phyloP scores from a whole-genome alignment of 305 asterid genomes.

The Plantago rigida region DNA sequence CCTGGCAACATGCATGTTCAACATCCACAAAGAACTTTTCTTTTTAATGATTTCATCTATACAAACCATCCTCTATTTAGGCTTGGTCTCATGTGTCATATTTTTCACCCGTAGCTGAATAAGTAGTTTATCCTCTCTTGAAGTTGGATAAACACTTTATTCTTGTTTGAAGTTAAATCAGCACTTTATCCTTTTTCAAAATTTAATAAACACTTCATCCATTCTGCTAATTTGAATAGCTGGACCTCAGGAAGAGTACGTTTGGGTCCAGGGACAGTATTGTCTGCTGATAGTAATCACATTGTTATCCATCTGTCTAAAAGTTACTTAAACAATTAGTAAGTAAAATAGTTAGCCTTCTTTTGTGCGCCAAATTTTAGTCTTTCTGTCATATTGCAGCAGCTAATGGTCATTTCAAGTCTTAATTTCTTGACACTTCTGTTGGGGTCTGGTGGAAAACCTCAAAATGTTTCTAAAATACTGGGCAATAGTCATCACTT shows the following conservation, averaged over 20 bases:
- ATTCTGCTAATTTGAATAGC: too few relatives aligned
- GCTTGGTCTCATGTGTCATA: neutral
- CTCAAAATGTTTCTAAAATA: too few relatives aligned
- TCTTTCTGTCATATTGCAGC: neutral
- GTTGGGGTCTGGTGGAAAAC: too few relatives aligned
- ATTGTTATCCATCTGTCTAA: neutral
- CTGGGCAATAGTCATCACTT: too few relatives aligned
- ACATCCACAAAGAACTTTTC: neutral
- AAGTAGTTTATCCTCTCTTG: neutral
- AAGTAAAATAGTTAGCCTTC: neutral
- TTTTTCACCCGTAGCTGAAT: neutral
- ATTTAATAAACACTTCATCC: neutral
- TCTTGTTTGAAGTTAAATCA: neutral
- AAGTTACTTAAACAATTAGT: neutral
- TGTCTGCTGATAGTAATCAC: neutral
- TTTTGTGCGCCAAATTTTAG: neutral
- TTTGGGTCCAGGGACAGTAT: neutral
- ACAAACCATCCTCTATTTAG: neutral
- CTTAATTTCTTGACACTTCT: neutral
- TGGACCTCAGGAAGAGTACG: neutral
- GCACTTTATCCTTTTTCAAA: neutral
- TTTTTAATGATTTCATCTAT: too few relatives aligned
- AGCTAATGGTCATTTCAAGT: neutral
- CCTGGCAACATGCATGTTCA: conserved; percentile 10
- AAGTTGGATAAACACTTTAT: neutral